Percentiles rank a stretch among this genome's conserved stretches.
Conservation (phyloP, 2,329 filamentous ascomycete species). For the Arthrobotrys conoides region DNA sequence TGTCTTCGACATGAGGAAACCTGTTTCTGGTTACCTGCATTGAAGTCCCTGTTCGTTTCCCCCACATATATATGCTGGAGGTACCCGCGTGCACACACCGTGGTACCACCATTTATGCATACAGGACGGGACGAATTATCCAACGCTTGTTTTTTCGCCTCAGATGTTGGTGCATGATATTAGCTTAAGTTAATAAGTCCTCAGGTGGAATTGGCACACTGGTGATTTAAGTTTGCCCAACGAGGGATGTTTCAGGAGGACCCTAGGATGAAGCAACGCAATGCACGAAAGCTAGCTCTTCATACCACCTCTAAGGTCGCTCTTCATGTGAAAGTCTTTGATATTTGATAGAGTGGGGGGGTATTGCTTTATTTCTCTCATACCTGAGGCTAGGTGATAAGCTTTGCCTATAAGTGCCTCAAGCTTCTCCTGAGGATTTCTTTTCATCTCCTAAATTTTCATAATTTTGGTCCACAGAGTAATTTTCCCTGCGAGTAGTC, state of each 20-base stretch:
- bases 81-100: neutral
- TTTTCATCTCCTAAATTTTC: conserved; percentile 49
- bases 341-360: too few relatives aligned
- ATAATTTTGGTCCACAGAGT: conserved; percentile 1
- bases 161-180: conserved; percentile 27
- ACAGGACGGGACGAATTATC: conserved; percentile 2
- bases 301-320: too few relatives aligned
- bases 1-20: conserved; percentile 26
- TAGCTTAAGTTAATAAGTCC: too few relatives aligned
- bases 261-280: too few relatives aligned
- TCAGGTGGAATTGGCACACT: too few relatives aligned
- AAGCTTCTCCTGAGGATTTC: neutral
- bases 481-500: conserved; percentile 11
- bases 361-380: neutral
- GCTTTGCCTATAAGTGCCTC: conserved; percentile 36
- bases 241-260: too few relatives aligned
- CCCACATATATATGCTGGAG: neutral
- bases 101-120: too few relatives aligned
- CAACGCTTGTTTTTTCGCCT: conserved; percentile 17
- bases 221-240: too few relatives aligned
- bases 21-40: conserved; percentile 32
- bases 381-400: too few relatives aligned
- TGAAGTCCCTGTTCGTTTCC: neutral
- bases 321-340: too few relatives aligned
- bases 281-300: too few relatives aligned